A percentile compares a stretch with the other conserved stretches of the same genome.
Evolutionary conservation across 2,329 filamentous ascomycete species (phyloP).

Genomic region (Hypocrella siamensis): DNA sequence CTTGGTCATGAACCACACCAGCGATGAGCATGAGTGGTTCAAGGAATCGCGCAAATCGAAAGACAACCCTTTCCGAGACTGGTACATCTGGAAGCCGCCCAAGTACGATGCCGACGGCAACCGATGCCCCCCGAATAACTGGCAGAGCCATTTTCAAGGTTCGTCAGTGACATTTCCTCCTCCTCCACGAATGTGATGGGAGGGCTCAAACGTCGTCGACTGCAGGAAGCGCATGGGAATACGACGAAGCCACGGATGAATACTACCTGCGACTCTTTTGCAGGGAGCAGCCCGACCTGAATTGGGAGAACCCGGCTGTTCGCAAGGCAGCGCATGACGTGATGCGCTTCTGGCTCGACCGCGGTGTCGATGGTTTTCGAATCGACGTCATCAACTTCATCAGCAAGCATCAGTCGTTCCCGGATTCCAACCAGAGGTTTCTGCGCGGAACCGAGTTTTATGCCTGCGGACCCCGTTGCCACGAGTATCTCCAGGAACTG

Average conservation of each 20-base stretch:
- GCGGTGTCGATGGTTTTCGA: constrained; percentile 50
- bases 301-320: constrained; percentile 57
- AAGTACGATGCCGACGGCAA: constrained; percentile 39
- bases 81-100: constrained; percentile 51
- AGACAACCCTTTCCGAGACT: constrained; percentile 38
- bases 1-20: constrained; percentile 59
- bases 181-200: not conserved
- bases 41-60: constrained; percentile 36
- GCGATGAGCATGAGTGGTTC: constrained; percentile 41
- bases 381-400: constrained; percentile 56
- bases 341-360: constrained; percentile 60
- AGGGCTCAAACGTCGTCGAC: not conserved
- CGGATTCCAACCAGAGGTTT: constrained; percentile 24
- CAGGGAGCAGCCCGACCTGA: constrained; percentile 58
- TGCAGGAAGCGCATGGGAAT: constrained; percentile 26
- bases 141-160: constrained; percentile 26
- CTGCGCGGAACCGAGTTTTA: constrained; percentile 25
- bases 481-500: constrained; percentile 30
- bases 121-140: constrained; percentile 45
- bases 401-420: constrained; percentile 42
- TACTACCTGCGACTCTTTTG: constrained; percentile 55
- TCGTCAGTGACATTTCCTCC: constrained; percentile 1
- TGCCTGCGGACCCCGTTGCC: constrained; percentile 34
- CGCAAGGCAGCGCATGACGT: constrained; percentile 50
- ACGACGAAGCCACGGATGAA: constrained; percentile 30